phyloP scores from a whole-genome alignment of 768 basidiomycete species.

The Lanmaoa pseudosensibilis region DNA sequence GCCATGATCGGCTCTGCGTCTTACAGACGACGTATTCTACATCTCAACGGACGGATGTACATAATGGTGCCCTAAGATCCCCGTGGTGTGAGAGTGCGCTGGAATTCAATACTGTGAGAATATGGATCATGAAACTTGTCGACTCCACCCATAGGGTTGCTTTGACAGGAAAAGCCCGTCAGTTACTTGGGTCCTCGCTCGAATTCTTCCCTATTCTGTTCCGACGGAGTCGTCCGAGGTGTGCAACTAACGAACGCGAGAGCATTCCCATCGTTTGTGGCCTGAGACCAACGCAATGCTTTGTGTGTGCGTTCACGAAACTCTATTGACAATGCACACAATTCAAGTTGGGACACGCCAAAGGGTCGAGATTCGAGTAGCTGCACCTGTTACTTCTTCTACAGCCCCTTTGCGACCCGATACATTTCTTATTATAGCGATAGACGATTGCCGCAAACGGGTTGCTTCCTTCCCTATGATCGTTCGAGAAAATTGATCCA shows the following conservation, averaged over 20 bases:
- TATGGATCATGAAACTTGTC: slow-evolving; percentile 5
- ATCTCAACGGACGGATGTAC: slow-evolving; percentile 4
- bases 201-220: slow-evolving; percentile 3
- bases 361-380: no score
- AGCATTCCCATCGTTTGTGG: slow-evolving; percentile 3
- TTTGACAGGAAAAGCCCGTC: slow-evolving; percentile 14
- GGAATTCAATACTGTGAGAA: slow-evolving; percentile 9
- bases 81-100: slow-evolving; percentile 30
- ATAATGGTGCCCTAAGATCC: slow-evolving; percentile 18
- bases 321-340: neutral
- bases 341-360: no score
- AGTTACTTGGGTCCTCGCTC: slow-evolving; percentile 5
- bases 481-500: neutral
- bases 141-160: slow-evolving; percentile 2
- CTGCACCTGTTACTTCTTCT: no score
- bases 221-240: slow-evolving; percentile 1
- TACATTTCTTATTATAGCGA: neutral
- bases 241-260: neutral
- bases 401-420: neutral
- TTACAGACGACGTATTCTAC: neutral
- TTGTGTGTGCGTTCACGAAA: neutral
- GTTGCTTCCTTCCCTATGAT: neutral
- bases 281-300: neutral
- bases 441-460: neutral
- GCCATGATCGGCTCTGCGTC: neutral